These are phyloP conservation scores for Amauroascus niger DNA, from an alignment of 2,329 filamentous ascomycete genomes.

Conservation along the genomic window DNA sequence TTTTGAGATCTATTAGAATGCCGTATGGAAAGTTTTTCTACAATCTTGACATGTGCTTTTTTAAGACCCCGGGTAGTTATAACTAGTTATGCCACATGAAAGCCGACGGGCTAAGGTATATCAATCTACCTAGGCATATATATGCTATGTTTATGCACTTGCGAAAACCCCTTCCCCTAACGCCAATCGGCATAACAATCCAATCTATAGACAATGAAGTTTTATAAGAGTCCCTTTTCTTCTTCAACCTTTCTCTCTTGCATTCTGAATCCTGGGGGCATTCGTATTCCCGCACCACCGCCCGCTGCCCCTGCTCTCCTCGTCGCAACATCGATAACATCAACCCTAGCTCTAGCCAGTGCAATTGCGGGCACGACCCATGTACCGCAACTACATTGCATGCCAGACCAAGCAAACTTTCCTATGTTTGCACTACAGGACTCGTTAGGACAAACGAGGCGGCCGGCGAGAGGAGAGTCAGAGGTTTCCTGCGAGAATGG, in stretches of 20 bases:
- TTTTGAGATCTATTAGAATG: too few relatives aligned
- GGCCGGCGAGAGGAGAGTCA: constrained; percentile 71
- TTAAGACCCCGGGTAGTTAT: too few relatives aligned
- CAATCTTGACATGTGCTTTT: too few relatives aligned
- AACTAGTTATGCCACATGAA: too few relatives aligned
- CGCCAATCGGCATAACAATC: neutral
- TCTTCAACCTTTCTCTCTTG: constrained; percentile 13
- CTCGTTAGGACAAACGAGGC: constrained; percentile 67
- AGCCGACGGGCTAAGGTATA: too few relatives aligned
- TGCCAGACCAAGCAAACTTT: constrained; percentile 91
- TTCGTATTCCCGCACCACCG: constrained; percentile 29
- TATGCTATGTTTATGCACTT: neutral
- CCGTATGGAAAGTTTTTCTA: too few relatives aligned
- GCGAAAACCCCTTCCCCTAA: neutral
- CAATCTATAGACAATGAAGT: neutral
- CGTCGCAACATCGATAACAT: constrained; percentile 48
- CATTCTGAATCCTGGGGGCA: constrained; percentile 31
- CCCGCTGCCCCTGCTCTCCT: constrained; percentile 18
- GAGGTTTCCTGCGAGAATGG: neutral
- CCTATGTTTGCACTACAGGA: constrained; percentile 77
- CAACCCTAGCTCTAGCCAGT: constrained; percentile 69
- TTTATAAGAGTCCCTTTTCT: constrained; percentile 23
- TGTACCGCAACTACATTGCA: constrained; percentile 79
- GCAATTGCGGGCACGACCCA: constrained; percentile 91
- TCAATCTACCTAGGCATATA: too few relatives aligned